Evolutionary conservation across 1,284 basidiomycete genomes (phyloP).

Genomic region (Boletus sp.): DNA sequence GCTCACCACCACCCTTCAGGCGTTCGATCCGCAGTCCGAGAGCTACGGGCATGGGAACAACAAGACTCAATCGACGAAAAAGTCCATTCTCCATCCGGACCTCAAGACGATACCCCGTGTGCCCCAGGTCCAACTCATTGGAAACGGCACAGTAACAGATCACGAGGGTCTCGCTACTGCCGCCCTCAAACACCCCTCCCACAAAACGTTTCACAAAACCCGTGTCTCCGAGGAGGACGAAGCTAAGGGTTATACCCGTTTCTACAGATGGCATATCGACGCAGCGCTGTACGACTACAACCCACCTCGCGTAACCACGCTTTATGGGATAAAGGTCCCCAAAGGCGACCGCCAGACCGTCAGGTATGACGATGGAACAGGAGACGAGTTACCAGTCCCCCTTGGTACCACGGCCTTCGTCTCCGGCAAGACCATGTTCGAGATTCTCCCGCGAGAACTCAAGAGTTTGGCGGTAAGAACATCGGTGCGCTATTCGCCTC

Average conservation of each 20-base stretch:
- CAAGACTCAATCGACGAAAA: slow-evolving; percentile 71
- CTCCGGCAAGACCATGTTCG: slow-evolving; percentile 84
- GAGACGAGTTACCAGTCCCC: slow-evolving; percentile 81
- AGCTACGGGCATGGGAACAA: slow-evolving; percentile 86
- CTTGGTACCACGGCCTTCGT: slow-evolving; percentile 87
- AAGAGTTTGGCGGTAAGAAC: slow-evolving; percentile 83
- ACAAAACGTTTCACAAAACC: slow-evolving; percentile 90
- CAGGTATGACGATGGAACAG: slow-evolving; percentile 89
- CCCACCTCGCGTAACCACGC: slow-evolving; percentile 89
- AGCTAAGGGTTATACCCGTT: slow-evolving; percentile 75
- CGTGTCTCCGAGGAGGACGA: slow-evolving; percentile 79
- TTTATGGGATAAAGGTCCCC: slow-evolving; percentile 82
- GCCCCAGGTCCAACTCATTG: slow-evolving; percentile 87
- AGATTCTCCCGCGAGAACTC: slow-evolving; percentile 70
- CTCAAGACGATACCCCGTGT: slow-evolving; percentile 86
- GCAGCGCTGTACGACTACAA: slow-evolving; percentile 87
- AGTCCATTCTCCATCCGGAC: slow-evolving; percentile 77
- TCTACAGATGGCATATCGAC: slow-evolving; percentile 95
- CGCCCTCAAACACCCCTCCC: slow-evolving; percentile 79
- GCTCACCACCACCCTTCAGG: slow-evolving; percentile 41
- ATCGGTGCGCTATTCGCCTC: slow-evolving; percentile 67
- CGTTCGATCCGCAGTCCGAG: slow-evolving; percentile 74
- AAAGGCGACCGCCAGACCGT: slow-evolving; percentile 58
- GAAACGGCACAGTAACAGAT: slow-evolving; percentile 73
- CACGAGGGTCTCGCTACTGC: slow-evolving; percentile 79